phyloP scores from a whole-genome alignment of 768 basidiomycete species.

The Dentipellis fragilis region DNA sequence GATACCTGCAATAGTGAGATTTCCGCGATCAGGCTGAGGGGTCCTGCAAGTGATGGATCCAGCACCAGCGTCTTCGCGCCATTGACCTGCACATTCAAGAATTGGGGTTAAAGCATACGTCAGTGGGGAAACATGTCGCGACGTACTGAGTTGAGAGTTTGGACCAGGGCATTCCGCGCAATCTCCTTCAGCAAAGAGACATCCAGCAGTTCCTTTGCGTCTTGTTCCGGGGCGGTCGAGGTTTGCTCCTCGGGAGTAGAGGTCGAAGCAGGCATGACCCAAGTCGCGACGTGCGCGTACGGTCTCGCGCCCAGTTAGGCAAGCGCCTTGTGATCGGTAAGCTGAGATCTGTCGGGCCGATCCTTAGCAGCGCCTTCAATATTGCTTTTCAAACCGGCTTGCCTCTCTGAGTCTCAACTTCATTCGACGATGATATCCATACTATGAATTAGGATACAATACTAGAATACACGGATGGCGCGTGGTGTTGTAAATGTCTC shows the following conservation, averaged over 20 bases:
- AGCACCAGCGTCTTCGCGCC: constrained; percentile 96
- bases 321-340: background rate
- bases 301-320: background rate
- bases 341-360: background rate
- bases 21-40: constrained; percentile 91
- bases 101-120: background rate
- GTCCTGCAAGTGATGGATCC: constrained; percentile 79
- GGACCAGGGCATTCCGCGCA: constrained; percentile 71
- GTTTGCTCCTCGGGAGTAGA: constrained; percentile 22
- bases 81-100: constrained; percentile 49
- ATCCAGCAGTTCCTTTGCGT: constrained; percentile 38
- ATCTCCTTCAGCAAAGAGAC: constrained; percentile 65
- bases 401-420: background rate
- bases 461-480: background rate
- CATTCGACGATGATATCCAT: background rate
- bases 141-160: constrained; percentile 71
- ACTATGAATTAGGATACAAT: background rate
- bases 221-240: background rate
- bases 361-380: background rate
- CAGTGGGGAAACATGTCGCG: background rate
- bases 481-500: background rate
- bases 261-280: constrained; percentile 14
- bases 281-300: background rate
- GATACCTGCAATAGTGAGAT: constrained; percentile 83
- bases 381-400: background rate